These are phyloP conservation scores for Carex pumila DNA, from an alignment of 176 grass and related monocot species.

Conservation along the genomic window DNA sequence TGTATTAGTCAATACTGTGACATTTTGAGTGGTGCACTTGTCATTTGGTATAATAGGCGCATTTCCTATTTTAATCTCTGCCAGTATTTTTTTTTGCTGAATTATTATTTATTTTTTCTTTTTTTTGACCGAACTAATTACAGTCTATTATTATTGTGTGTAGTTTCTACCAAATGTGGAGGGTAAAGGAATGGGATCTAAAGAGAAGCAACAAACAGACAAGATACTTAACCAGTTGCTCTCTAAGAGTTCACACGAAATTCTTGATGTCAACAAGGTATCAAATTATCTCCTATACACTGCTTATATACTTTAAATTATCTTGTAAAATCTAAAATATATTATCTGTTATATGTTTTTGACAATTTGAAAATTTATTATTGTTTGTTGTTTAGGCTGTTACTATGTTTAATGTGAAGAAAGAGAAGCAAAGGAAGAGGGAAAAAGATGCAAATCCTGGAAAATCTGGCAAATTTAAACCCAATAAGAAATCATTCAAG, in stretches of 20 bases:
- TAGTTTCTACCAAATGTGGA: slow-evolving; percentile 72
- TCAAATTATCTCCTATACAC: not conserved
- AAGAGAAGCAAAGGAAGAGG: slow-evolving; percentile 63
- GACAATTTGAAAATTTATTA: not conserved
- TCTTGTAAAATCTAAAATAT: not conserved
- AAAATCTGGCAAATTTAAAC: slow-evolving; percentile 44
- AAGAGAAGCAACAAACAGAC: slow-evolving; percentile 59
- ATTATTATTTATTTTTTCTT: not conserved
- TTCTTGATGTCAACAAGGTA: slow-evolving; percentile 72
- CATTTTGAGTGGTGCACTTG: too few relatives aligned
- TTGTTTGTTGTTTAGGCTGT: slow-evolving; percentile 46
- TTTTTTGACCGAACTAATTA: not conserved
- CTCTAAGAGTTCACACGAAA: slow-evolving; percentile 48
- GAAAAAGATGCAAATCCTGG: slow-evolving; percentile 25
- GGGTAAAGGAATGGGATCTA: slow-evolving; percentile 64
- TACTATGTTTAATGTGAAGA: slow-evolving; percentile 79
- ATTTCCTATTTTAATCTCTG: not conserved
- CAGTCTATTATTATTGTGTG: not conserved
- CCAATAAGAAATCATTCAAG: slow-evolving; percentile 53
- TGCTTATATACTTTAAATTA: not conserved
- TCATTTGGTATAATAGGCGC: not conserved
- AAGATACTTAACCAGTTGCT: slow-evolving; percentile 66
- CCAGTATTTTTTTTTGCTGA: not conserved
- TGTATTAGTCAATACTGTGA: not conserved
- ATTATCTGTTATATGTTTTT: too few relatives aligned